phyloP scores from a whole-genome alignment of 176 grass and related monocot genomes.

The Puccinellia tenuiflora region DNA sequence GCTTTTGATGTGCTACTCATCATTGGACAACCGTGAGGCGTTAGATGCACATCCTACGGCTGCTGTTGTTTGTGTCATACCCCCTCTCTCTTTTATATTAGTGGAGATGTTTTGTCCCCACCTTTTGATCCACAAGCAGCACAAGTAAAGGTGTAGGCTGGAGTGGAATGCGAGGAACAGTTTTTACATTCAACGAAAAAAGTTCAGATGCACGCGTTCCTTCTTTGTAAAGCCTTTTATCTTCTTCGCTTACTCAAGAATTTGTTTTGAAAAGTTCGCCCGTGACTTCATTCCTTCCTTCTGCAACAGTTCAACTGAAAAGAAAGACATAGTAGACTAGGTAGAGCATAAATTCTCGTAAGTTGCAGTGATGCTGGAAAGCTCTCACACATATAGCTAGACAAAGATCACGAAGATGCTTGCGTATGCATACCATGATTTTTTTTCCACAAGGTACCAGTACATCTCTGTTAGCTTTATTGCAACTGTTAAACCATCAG shows the following conservation, averaged over 20 bases:
- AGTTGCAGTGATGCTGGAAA: background rate
- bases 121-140: background rate
- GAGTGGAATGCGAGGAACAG: background rate
- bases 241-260: background rate
- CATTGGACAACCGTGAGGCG: too few relatives aligned
- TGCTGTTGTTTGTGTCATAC: too few relatives aligned
- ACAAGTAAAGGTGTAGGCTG: background rate
- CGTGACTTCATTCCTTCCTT: background rate
- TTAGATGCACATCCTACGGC: too few relatives aligned
- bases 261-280: background rate
- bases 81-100: too few relatives aligned
- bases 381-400: background rate
- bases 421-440: background rate
- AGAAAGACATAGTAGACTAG: background rate
- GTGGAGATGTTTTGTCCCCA: background rate
- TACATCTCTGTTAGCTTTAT: too few relatives aligned
- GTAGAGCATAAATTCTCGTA: background rate
- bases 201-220: background rate
- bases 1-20: too few relatives aligned
- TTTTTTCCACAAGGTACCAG: too few relatives aligned
- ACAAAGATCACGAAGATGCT: background rate
- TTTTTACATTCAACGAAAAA: background rate
- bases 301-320: background rate
- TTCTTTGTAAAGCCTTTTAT: background rate
- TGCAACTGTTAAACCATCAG: too few relatives aligned